phyloP scores from a whole-genome alignment of 495 filamentous ascomycete species.

The Beverwykella pulmonaria region DNA sequence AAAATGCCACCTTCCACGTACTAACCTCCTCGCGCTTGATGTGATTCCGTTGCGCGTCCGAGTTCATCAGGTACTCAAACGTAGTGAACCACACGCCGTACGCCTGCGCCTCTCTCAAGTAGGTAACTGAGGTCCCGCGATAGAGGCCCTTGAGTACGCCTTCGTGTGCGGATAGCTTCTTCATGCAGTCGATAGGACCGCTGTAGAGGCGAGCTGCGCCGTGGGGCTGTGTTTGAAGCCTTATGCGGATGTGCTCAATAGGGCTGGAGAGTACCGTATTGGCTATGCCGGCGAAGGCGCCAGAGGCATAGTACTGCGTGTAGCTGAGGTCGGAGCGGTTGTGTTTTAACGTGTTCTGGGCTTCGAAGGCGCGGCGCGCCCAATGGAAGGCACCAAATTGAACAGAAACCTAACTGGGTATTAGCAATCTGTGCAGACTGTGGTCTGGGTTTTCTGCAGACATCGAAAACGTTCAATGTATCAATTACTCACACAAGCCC shows the following conservation, averaged over 20 bases:
- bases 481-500: slow-evolving; percentile 73
- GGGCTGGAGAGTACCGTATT: slow-evolving; percentile 87
- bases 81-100: slow-evolving; percentile 94
- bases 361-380: slow-evolving; percentile 82
- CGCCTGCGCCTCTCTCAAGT: slow-evolving; percentile 87
- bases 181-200: slow-evolving; percentile 87
- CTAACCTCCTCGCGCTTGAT: slow-evolving; percentile 75
- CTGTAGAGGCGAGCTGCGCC: slow-evolving; percentile 73
- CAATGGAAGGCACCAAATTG: slow-evolving; percentile 98
- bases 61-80: slow-evolving; percentile 96
- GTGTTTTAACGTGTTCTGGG: slow-evolving; percentile 60
- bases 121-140: slow-evolving; percentile 82
- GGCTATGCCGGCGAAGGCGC: slow-evolving; percentile 88
- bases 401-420: slow-evolving; percentile 66
- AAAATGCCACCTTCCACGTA: slow-evolving; percentile 82
- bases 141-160: slow-evolving; percentile 73
- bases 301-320: slow-evolving; percentile 83
- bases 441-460: background rate
- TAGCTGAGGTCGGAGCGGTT: slow-evolving; percentile 55
- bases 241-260: slow-evolving; percentile 96
- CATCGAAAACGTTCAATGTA: background rate
- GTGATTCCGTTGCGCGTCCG: slow-evolving; percentile 74
- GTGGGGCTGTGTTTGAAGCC: slow-evolving; percentile 96
- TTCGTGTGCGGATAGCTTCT: slow-evolving; percentile 69
- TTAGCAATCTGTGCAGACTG: background rate